Evolutionary conservation across 345 rosid species (phyloP).

Genomic region (Salix viminalis): DNA sequence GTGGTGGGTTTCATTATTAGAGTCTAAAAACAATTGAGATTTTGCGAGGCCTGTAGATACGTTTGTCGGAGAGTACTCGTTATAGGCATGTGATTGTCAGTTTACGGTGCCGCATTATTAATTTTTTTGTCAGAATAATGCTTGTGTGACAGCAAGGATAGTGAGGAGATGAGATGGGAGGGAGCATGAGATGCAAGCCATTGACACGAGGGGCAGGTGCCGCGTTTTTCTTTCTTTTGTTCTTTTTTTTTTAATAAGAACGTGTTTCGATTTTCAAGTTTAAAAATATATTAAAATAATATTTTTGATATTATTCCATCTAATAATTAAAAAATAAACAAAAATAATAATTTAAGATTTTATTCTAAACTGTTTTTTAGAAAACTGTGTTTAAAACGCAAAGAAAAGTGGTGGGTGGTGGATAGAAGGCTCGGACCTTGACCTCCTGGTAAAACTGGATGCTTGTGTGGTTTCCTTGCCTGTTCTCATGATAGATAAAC

Average conservation of each 20-base stretch:
- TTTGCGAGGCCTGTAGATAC: conserved; percentile 24
- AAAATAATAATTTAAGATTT: too few relatives aligned
- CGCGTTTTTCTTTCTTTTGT: neutral
- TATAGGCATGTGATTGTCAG: conserved; percentile 27
- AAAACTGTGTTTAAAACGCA: too few relatives aligned
- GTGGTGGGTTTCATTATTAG: neutral
- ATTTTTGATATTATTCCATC: too few relatives aligned
- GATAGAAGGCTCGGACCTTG: neutral
- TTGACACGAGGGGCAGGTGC: conserved; percentile 6
- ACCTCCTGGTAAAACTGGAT: neutral
- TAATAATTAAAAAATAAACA: too few relatives aligned
- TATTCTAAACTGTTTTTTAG: too few relatives aligned
- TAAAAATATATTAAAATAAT: too few relatives aligned
- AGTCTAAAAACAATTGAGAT: conserved; percentile 15
- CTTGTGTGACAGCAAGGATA: neutral
- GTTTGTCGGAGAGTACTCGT: conserved; percentile 25
- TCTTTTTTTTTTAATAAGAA: too few relatives aligned
- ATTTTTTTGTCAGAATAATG: conserved; percentile 6
- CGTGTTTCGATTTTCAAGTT: too few relatives aligned
- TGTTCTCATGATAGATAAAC: neutral
- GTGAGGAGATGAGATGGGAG: conserved; percentile 3
- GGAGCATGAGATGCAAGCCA: conserved; percentile 7
- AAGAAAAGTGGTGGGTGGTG: neutral
- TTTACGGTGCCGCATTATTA: conserved; percentile 22
- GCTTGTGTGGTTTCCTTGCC: neutral